phyloP scores from a whole-genome alignment of 2,329 filamentous ascomycete species.

The Calonectria hongkongensis region DNA sequence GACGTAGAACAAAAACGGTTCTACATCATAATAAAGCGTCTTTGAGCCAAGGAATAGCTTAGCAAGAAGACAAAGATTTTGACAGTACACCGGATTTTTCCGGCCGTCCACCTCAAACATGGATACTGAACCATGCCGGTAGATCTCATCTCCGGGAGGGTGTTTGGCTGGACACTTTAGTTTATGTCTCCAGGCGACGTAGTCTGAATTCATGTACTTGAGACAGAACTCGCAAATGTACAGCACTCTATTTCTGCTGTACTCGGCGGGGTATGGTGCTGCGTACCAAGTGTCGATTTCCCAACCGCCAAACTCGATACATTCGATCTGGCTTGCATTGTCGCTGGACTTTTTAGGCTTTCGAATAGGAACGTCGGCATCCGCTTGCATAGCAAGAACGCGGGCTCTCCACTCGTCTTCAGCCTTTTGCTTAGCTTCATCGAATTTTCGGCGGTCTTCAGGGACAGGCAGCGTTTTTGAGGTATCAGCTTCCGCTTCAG shows the following conservation, averaged over 20 bases:
- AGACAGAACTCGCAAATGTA: conserved; percentile 99
- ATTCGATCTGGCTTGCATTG: conserved; percentile 96
- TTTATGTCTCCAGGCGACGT: conserved; percentile 98
- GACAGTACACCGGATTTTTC: conserved; percentile 98
- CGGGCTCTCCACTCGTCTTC: conserved; percentile 92
- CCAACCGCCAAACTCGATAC: conserved; percentile 97
- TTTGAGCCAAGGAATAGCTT: conserved; percentile 99
- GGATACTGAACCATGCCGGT: conserved; percentile 91
- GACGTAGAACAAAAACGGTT: conserved; percentile 97
- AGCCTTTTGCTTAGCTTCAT: conserved; percentile 90
- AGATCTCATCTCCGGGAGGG: conserved; percentile 97
- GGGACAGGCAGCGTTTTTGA: conserved; percentile 88
- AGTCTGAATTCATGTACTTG: conserved; percentile 99
- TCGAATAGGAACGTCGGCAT: conserved; percentile 76
- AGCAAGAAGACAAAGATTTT: conserved; percentile 95
- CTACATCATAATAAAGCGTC: conserved; percentile 97
- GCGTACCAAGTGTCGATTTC: conserved; percentile 99
- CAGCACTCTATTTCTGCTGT: conserved; percentile 95
- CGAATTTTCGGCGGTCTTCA: conserved; percentile 89
- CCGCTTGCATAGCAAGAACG: conserved; percentile 76
- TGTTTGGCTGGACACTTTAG: conserved; percentile 97
- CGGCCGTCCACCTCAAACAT: conserved; percentile 99
- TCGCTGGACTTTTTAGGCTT: conserved; percentile 86
- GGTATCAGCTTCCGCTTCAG: conserved; percentile 92
- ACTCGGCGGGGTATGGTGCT: conserved; percentile 97